phyloP scores from a whole-genome alignment of 1,284 basidiomycete genomes.

The Microbotryum saponariae region DNA sequence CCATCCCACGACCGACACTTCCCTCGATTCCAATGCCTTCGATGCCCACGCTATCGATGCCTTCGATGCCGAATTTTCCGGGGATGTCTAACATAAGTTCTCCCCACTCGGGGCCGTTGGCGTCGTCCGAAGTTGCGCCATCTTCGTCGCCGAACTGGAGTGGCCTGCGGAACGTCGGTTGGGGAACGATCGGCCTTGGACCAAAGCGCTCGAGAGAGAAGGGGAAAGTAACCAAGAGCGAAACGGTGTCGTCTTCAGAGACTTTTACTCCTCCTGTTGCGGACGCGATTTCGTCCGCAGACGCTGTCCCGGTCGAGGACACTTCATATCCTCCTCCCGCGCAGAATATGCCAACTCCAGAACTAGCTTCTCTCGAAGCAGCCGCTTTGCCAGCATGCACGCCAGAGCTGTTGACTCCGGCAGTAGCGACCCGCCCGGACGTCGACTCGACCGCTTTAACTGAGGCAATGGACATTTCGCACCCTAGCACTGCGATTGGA shows the following conservation, averaged over 20 bases:
- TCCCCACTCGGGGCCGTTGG: background rate
- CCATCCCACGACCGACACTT: background rate
- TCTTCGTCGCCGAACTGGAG: background rate
- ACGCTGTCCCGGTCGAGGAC: too few relatives aligned
- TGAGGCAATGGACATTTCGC: constrained; percentile 10
- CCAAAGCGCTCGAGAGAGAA: too few relatives aligned
- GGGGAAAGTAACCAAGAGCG: too few relatives aligned
- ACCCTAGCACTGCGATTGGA: background rate
- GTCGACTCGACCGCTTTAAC: constrained; percentile 14
- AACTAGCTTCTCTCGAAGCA: too few relatives aligned
- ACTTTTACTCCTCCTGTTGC: too few relatives aligned
- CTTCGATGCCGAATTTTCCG: background rate
- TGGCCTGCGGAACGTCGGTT: background rate
- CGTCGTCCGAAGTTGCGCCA: background rate
- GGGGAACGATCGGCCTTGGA: background rate
- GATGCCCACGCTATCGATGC: constrained; percentile 3
- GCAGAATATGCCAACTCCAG: too few relatives aligned
- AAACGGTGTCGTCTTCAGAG: too few relatives aligned
- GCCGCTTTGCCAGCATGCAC: too few relatives aligned
- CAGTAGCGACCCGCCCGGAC: constrained; percentile 12
- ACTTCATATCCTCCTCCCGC: too few relatives aligned
- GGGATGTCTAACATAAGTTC: background rate
- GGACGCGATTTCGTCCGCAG: too few relatives aligned
- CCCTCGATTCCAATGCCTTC: background rate
- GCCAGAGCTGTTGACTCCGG: constrained; percentile 6